A percentile compares a stretch with the other conserved stretches of the same genome.
Evolutionary conservation across 1,284 basidiomycete species (phyloP).

Genomic region (Trichosporon sp.): DNA sequence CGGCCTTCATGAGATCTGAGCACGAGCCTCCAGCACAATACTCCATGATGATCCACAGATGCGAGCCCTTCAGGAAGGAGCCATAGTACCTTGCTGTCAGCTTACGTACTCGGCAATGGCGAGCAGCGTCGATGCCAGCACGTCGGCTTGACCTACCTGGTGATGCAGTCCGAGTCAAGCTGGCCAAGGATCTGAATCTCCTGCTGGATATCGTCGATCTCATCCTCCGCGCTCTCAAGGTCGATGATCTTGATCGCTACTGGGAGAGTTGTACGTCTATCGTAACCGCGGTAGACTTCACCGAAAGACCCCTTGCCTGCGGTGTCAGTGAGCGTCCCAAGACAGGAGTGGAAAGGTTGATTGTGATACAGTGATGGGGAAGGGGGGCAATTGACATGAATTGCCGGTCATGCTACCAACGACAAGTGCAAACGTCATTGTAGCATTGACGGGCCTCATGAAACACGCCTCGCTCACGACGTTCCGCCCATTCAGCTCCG

Average conservation of each 20-base stretch:
- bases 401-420: neutral
- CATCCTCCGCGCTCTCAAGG: conserved; percentile 96
- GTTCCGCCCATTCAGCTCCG: neutral
- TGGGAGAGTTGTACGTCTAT: conserved; percentile 84
- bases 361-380: neutral
- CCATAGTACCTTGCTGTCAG: conserved; percentile 75
- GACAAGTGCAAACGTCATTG: neutral
- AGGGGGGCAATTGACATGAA: neutral
- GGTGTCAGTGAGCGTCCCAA: neutral
- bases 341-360: neutral
- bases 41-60: conserved; percentile 99
- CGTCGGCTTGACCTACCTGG: conserved; percentile 62
- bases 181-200: conserved; percentile 99
- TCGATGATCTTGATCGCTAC: conserved; percentile 99
- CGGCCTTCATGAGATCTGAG: conserved; percentile 83
- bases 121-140: neutral
- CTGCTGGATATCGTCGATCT: conserved; percentile 99
- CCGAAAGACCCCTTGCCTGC: conserved; percentile 93
- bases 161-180: conserved; percentile 90
- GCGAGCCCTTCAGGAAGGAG: conserved; percentile 87
- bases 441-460: neutral
- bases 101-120: neutral
- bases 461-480: neutral
- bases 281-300: conserved; percentile 95
- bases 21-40: conserved; percentile 60